A percentile compares a stretch with the other conserved stretches of the same genome.
Conservation (phyloP, 1,139 yeast genomes). For the Magnusiomyces starmeri region DNA sequence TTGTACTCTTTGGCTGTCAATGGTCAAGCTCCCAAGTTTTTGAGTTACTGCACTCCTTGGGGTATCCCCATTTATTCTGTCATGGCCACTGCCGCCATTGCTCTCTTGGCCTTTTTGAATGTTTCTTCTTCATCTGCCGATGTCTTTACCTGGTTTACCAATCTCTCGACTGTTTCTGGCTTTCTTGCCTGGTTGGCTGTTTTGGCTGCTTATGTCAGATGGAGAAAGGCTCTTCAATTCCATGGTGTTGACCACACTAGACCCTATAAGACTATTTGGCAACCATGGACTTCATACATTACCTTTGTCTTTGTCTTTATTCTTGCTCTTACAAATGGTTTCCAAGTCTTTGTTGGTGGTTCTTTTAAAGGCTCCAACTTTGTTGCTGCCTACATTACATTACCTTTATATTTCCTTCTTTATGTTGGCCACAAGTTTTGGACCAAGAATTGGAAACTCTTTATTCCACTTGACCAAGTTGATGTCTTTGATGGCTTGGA, state of each 20-base stretch:
- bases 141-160: constrained; percentile 42
- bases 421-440: constrained; percentile 47
- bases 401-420: constrained; percentile 41
- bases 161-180: constrained; percentile 41
- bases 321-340: constrained; percentile 65
- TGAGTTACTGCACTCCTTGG: constrained; percentile 36
- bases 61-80: constrained; percentile 42
- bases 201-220: constrained; percentile 43
- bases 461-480: constrained; percentile 39
- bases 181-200: constrained; percentile 41
- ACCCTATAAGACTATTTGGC: constrained; percentile 40
- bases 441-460: constrained; percentile 40
- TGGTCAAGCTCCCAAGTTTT: constrained; percentile 45
- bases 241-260: constrained; percentile 27
- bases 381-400: constrained; percentile 48
- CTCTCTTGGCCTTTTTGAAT: constrained; percentile 39
- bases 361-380: constrained; percentile 45
- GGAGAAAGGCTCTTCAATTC: constrained; percentile 44
- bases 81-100: constrained; percentile 26
- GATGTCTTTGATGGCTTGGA: constrained; percentile 48
- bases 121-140: constrained; percentile 41
- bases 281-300: constrained; percentile 44
- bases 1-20: constrained; percentile 39
- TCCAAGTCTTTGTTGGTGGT: constrained; percentile 49
- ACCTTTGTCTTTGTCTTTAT: constrained; percentile 39